phyloP scores from a whole-genome alignment of 2,329 filamentous ascomycete genomes.

The Aspergillus bombycis region DNA sequence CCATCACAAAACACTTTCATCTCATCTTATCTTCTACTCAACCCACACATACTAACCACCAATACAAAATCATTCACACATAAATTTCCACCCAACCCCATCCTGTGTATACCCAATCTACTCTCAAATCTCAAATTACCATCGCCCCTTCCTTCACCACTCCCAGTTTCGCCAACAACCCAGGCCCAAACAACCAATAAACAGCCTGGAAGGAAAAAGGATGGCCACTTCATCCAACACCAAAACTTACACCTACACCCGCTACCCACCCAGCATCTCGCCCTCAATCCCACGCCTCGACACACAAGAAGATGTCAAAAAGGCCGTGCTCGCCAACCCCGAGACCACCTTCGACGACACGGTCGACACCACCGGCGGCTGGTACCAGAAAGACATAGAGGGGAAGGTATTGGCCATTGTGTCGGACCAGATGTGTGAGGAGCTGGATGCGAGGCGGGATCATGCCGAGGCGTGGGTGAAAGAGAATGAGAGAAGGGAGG shows the following conservation, averaged over 20 bases:
- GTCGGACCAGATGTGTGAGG: neutral
- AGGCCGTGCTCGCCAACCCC: neutral
- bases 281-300: neutral
- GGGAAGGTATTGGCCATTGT: neutral
- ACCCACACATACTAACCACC: too few species aligned
- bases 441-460: neutral
- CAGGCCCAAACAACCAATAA: neutral
- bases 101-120: neutral
- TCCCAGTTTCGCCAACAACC: neutral
- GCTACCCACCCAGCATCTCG: neutral
- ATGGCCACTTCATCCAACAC: neutral
- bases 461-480: neutral
- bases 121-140: neutral
- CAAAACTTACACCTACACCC: neutral
- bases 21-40: neutral
- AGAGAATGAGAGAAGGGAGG: neutral
- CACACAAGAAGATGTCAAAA: neutral
- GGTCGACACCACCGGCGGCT: neutral
- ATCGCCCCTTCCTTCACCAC: too few species aligned
- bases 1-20: neutral
- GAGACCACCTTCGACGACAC: neutral
- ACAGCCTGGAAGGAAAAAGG: neutral
- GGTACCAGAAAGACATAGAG: neutral
- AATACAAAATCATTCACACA: too few species aligned
- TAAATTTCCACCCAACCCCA: neutral